These are phyloP conservation scores for Salvia sclarea DNA, from an alignment of 305 asterid genomes.

Conservation along the genomic window DNA sequence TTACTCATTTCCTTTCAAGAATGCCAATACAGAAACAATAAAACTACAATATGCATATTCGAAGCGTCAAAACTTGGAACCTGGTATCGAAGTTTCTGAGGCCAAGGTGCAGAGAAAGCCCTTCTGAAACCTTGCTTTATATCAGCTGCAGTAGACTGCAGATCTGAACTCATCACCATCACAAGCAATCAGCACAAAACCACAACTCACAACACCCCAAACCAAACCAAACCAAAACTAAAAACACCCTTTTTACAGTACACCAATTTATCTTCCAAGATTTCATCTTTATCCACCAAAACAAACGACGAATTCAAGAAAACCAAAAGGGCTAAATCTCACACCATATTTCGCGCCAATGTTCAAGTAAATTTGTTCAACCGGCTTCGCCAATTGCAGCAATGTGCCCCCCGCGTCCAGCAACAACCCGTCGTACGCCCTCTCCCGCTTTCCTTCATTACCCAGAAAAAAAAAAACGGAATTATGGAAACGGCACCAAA, in stretches of 20 bases:
- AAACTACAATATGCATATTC: neutral
- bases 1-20: neutral
- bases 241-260: neutral
- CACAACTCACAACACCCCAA: conserved; percentile 24
- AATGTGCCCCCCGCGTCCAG: conserved; percentile 96
- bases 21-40: neutral
- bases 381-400: conserved; percentile 78
- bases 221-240: too few species aligned
- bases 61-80: conserved; percentile 34
- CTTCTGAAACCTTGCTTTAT: conserved; percentile 86
- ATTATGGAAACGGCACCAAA: neutral
- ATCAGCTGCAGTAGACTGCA: conserved; percentile 61
- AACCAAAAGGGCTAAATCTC: conserved; percentile 23
- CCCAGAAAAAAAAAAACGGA: conserved; percentile 32
- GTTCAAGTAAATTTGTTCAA: conserved; percentile 66
- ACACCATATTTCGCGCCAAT: conserved; percentile 82
- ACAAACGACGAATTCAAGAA: neutral
- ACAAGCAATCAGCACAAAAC: neutral
- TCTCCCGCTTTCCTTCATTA: conserved; percentile 40
- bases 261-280: neutral
- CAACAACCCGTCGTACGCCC: conserved; percentile 72
- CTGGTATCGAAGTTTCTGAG: conserved; percentile 87
- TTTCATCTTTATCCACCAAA: conserved; percentile 5
- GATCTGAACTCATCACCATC: conserved; percentile 42
- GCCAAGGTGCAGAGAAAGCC: conserved; percentile 92